Conservation (phyloP, 768 basidiomycete genomes). For the Hericium rajendrae region DNA sequence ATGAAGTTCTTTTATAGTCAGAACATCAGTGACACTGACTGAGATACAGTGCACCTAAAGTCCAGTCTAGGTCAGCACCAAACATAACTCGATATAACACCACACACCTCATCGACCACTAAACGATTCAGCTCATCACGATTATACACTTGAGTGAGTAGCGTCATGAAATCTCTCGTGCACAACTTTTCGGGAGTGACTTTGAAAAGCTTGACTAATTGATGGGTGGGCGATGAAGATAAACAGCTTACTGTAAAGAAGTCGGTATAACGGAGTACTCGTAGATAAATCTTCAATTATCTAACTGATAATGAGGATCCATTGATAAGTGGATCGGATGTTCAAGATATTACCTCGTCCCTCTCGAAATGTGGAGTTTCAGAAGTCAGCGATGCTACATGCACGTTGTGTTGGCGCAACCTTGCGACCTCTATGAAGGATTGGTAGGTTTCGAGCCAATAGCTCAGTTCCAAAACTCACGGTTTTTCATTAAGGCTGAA, state of each 20-base stretch:
- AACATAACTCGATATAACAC: neutral
- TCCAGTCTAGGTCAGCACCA: neutral
- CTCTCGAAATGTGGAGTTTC: constrained; percentile 50
- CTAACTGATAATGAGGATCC: constrained; percentile 24
- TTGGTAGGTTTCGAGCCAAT: neutral
- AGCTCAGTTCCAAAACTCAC: constrained; percentile 29
- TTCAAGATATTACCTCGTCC: constrained; percentile 31
- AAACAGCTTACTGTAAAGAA: constrained; percentile 59
- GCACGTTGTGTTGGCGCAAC: constrained; percentile 43
- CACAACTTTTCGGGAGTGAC: constrained; percentile 74
- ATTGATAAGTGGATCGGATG: neutral
- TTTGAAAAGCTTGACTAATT: constrained; percentile 16
- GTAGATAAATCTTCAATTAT: constrained; percentile 53
- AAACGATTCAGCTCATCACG: constrained; percentile 57
- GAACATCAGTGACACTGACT: constrained; percentile 26
- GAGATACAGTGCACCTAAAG: constrained; percentile 75
- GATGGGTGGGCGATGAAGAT: neutral
- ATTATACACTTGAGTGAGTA: constrained; percentile 42
- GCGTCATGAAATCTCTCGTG: constrained; percentile 39
- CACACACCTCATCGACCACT: constrained; percentile 68
- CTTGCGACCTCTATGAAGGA: constrained; percentile 47
- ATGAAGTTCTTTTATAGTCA: neutral
- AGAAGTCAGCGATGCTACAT: constrained; percentile 56
- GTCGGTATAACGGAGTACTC: constrained; percentile 43
- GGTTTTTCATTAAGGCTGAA: constrained; percentile 75